phyloP scores from a whole-genome alignment of 257 asterid species.

The Capsicum pubescens region DNA sequence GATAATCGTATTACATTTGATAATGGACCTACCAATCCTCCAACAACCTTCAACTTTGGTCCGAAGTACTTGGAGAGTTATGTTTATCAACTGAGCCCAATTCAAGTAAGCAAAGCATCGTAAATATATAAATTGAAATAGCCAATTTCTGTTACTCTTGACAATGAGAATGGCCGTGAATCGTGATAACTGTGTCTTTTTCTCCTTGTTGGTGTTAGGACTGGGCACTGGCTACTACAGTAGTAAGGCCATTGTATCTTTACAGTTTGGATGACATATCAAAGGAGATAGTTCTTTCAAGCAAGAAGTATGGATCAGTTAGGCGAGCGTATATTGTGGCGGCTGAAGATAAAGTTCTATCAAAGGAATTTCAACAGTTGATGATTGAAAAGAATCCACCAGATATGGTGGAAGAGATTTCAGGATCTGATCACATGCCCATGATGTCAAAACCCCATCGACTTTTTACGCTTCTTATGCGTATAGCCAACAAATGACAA shows the following conservation, averaged over 20 bases:
- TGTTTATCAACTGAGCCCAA: slow-evolving; percentile 40
- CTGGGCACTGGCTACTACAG: slow-evolving; percentile 41
- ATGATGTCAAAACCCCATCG: slow-evolving; percentile 44
- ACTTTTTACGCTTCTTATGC: slow-evolving; percentile 34
- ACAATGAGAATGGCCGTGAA: not conserved
- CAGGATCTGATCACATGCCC: slow-evolving; percentile 51
- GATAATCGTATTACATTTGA: slow-evolving; percentile 30
- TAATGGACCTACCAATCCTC: slow-evolving; percentile 41
- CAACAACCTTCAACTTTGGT: slow-evolving; percentile 37
- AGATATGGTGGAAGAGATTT: slow-evolving; percentile 37
- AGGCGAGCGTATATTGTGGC: slow-evolving; percentile 39
- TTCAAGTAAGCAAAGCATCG: slow-evolving; percentile 34
- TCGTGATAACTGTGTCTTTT: not conserved
- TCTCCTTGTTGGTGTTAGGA: slow-evolving; percentile 34
- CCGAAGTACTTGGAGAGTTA: slow-evolving; percentile 28
- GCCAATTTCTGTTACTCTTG: not conserved
- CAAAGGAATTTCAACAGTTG: slow-evolving; percentile 38
- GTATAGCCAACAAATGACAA: slow-evolving; percentile 26
- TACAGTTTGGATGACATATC: slow-evolving; percentile 24
- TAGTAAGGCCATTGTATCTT: slow-evolving; percentile 34
- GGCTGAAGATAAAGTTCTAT: slow-evolving; percentile 35
- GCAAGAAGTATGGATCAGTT: slow-evolving; percentile 38
- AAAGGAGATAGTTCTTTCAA: slow-evolving; percentile 30
- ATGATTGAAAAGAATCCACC: slow-evolving; percentile 33
- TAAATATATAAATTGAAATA: not conserved